These are phyloP conservation scores for Chimonanthus salicifolius DNA, from an alignment of 164 flowering plant species.

Conservation along the genomic window DNA sequence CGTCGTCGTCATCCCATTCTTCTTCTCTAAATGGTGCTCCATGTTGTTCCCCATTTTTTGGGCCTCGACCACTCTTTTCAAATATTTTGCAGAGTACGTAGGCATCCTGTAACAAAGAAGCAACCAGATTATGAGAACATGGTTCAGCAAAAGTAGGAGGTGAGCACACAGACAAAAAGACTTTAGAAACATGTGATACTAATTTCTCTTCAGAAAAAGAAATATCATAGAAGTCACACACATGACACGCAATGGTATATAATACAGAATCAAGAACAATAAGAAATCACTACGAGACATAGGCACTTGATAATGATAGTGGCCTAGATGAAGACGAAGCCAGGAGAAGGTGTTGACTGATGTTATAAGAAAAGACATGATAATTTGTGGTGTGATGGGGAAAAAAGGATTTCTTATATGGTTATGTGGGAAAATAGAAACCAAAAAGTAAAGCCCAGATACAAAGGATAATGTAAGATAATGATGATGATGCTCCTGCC, in stretches of 20 bases:
- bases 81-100: conserved; percentile 67
- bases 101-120: conserved; percentile 41
- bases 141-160: neutral
- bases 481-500: no score
- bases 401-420: no score
- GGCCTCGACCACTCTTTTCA: conserved; percentile 75
- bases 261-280: no score
- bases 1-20: conserved; percentile 58
- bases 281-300: no score
- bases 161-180: neutral
- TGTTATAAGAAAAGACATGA: no score
- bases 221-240: neutral
- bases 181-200: neutral
- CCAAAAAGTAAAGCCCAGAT: no score
- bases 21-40: conserved; percentile 80
- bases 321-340: no score
- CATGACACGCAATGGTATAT: neutral
- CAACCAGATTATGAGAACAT: neutral
- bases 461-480: no score
- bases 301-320: no score
- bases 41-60: conserved; percentile 79
- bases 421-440: no score
- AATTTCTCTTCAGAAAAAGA: neutral
- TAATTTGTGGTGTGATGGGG: no score
- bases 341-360: no score